Evolutionary conservation across 352 stramenopile species (phyloP), one percentile per base, ranked within the genome.

Genomic region (Peronospora farinosa): DNA sequence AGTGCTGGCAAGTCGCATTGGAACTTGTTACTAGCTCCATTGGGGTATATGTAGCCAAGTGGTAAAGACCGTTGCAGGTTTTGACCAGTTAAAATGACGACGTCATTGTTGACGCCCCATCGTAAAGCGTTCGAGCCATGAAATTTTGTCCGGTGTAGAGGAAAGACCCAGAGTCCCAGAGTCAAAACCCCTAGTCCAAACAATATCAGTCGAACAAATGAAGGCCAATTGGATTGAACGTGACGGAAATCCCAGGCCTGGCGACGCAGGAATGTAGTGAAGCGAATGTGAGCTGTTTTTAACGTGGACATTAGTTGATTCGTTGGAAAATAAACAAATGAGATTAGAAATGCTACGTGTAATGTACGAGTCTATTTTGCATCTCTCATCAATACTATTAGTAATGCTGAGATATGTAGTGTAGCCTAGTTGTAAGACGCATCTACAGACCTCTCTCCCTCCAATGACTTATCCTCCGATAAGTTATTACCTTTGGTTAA

Each of bases 1-100:
- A 86, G 61, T 32, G 65, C 53, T 47, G 73, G 71, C 36, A 86
- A 56, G 47, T 86, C 75, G 37, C 75, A 86, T 5, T 57, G 37
- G 54, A 80, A 81, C 12, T 58, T 63, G 47, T 69, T 78, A 0
- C 8, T 8, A 9, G 54, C 65, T 9, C 69, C 73, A 48, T 84
- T 79, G 3, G 75, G 75, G 42, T 72, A 86, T 11, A 39, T 15
- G 11, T 36, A 5, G 10, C 5, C 45, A 2, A 10, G 15, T 3
- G 69, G 67, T 38, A 82, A 57, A 15, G 37, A 35, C 15, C 61
- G 58, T 21, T 66, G 57, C 15, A 75, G 19, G 3, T 47, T 21
- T n/a, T 58, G 49, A 5, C 72, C 74, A 11, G 71, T 63, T 11
- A 81, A 37, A 4, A 71, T 46, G 13, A 78, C 56, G 7, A 47